phyloP scores from a whole-genome alignment of 768 basidiomycete species.

The Rhizopogon rudus region DNA sequence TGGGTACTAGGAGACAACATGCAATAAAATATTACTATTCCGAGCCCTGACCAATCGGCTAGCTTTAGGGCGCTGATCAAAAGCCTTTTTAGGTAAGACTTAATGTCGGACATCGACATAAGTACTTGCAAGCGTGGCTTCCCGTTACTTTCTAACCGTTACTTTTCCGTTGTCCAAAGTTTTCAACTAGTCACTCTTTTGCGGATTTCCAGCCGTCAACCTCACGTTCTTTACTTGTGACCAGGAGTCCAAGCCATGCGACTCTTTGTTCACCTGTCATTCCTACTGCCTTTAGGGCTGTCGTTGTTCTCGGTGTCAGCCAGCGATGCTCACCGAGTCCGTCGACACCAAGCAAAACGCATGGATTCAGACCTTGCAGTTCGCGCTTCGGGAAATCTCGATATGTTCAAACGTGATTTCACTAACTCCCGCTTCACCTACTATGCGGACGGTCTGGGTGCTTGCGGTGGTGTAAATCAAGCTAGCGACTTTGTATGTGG shows the following conservation, averaged over 20 bases:
- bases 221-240: constrained; percentile 2
- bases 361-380: constrained; percentile 12
- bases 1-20: neutral
- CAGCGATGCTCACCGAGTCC: constrained; percentile 16
- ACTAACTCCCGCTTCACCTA: constrained; percentile 28
- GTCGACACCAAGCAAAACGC: constrained; percentile 18
- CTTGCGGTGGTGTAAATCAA: constrained; percentile 31
- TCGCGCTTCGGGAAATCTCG: constrained; percentile 11
- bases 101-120: neutral
- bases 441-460: constrained; percentile 39
- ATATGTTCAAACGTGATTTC: constrained; percentile 15
- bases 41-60: neutral
- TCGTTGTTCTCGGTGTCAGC: constrained; percentile 13
- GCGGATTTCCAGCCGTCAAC: neutral
- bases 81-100: neutral
- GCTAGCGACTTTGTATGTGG: constrained; percentile 30
- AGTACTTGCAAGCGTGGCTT: neutral
- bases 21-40: neutral
- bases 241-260: constrained; percentile 14
- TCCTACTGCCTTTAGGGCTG: constrained; percentile 15
- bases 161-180: constrained; percentile 3
- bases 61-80: neutral
- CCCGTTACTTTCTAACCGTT: constrained; percentile 3
- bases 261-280: constrained; percentile 14
- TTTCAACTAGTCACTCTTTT: constrained; percentile 19